Base-by-base conservation (phyloP, 306 rosid species). In the Dalbergia cochinchinensis region DNA sequence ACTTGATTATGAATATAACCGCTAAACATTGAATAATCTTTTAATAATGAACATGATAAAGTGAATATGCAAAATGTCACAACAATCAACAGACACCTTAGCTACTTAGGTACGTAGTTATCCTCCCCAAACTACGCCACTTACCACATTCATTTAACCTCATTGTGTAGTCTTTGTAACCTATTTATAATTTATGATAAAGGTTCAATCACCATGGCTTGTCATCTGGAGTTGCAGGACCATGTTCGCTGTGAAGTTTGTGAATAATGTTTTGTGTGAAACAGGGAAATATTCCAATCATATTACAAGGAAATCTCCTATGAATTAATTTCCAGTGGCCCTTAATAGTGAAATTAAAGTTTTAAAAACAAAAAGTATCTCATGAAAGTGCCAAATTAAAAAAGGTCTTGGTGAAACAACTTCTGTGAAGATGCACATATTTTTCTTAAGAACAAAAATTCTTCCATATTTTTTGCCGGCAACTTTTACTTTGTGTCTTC, bases 11-110 rank as follows among this genome's bases (percentile, higher is more conserved):
- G 78, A 60, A 59, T 26, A 18, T 22, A 45, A 74, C 18, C 14
- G 6, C 4, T 1, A 26, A 42, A 44, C 78, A 41, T 20, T 1
- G 20, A 73, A 74, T 74, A 41, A 59, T 59, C 42, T 44, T 42
- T 74, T 59, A 44, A 20, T 58, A 8, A 74, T 42, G 58, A 58
- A 19, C 67, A 41, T 42, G 42, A 44, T 39, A 72, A 73, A 13
- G 41, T 57, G 26, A n/a, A 39, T 39, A 65, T 39, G 53, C 31
- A 65, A 15, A 15, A 66, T 42, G 71, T 66, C 34, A 66, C 45
- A 10, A 35, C 54, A 42, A 67, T 42, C 37, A 67, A 19, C 18
- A 19, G 35, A 41, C 55, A 10, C 50, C 33, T 41, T 41, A 66
- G 10, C 54, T 44, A 67, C 55, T 41, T 44, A 42, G 3, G 31